Percentiles rank a stretch among this genome's conserved stretches.
These are phyloP conservation scores for Deuterostichococcus epilithicus DNA, from an alignment of 139 green algal genomes.

Conservation along the genomic window DNA sequence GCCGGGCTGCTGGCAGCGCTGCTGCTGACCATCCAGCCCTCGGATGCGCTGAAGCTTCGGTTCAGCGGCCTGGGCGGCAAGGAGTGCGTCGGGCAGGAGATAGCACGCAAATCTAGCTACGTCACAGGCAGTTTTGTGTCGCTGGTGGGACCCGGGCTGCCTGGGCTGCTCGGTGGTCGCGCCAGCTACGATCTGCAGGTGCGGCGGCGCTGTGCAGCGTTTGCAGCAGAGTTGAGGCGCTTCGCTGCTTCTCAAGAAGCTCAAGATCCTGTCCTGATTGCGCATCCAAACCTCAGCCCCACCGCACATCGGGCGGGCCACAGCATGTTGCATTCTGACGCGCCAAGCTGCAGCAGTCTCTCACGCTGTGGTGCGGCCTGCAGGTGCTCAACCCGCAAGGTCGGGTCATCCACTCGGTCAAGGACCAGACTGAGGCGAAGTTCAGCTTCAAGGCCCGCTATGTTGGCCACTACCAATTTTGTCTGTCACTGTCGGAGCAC, in stretches of 20 bases:
- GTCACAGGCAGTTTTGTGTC: neutral
- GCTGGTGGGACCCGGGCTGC: neutral
- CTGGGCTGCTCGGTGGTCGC: neutral
- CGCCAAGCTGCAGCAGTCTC: no score
- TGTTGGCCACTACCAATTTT: neutral
- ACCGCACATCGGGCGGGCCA: no score
- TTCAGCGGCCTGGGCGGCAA: no score
- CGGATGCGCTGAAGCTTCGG: neutral
- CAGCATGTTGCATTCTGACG: no score
- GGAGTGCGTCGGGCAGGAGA: neutral
- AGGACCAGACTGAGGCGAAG: neutral
- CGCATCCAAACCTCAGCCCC: no score
- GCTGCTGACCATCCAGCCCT: neutral
- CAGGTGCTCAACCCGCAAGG: neutral
- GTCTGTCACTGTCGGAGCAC: neutral
- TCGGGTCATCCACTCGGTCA: neutral
- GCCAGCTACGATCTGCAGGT: neutral
- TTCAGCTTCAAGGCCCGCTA: neutral
- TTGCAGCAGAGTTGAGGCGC: no score
- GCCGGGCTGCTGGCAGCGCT: neutral
- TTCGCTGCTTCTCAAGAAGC: no score
- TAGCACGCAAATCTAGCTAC: neutral
- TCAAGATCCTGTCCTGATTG: no score
- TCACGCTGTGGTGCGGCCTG: no score
- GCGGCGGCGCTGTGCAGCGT: no score